phyloP scores from a whole-genome alignment of 2,329 filamentous ascomycete species.

The Penicillium rolfsii region DNA sequence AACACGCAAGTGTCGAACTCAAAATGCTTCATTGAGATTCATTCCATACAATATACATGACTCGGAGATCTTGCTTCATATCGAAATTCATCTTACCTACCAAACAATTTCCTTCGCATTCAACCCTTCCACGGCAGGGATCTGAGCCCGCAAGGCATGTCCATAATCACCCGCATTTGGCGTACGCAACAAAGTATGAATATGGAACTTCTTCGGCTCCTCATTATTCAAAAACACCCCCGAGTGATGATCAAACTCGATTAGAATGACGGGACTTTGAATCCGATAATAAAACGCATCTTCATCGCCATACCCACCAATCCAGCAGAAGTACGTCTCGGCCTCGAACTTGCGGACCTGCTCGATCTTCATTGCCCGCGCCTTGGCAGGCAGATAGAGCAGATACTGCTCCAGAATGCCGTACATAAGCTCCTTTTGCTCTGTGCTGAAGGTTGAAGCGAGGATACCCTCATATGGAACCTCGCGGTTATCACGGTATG shows the following conservation, averaged over 20 bases:
- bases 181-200: constrained; percentile 72
- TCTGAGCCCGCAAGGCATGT: constrained; percentile 51
- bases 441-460: constrained; percentile 48
- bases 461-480: constrained; percentile 73
- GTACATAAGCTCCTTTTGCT: constrained; percentile 60
- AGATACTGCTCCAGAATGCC: constrained; percentile 67
- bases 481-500: constrained; percentile 75
- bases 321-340: constrained; percentile 81
- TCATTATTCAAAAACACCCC: constrained; percentile 75
- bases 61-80: not conserved
- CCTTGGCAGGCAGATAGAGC: constrained; percentile 64
- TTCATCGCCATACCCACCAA: constrained; percentile 66
- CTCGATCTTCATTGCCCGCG: constrained; percentile 59
- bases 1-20: constrained; percentile 8
- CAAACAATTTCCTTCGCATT: constrained; percentile 44
- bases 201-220: constrained; percentile 76
- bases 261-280: constrained; percentile 72
- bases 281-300: constrained; percentile 79
- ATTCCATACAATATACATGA: constrained; percentile 24
- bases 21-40: constrained; percentile 21
- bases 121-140: constrained; percentile 41
- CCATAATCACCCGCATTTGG: constrained; percentile 81
- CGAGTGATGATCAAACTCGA: constrained; percentile 80
- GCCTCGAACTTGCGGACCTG: constrained; percentile 59
- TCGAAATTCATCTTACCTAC: constrained; percentile 23